Base-by-base conservation (phyloP, 345 rosid genomes). In the Eucalyptus cloeziana region DNA sequence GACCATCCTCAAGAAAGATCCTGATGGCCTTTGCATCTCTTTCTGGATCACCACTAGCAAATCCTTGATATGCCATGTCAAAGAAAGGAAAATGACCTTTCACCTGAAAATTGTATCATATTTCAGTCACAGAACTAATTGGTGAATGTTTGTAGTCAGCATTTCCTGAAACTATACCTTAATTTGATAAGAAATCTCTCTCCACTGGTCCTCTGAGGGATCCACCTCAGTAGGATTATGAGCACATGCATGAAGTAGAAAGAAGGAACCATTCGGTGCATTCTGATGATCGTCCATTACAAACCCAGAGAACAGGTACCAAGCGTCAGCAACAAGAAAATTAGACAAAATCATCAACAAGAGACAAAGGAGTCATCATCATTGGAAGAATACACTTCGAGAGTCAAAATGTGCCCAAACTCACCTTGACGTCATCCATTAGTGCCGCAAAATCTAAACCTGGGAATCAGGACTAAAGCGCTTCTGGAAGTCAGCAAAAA, bases 11-110 rank as follows among this genome's bases (percentile, higher is more conserved):
- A 33, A 97, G 97, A 90, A 97, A 97, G 92, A 97, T 97, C 93
- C 99, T 94, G 88, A 97, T 96, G 83, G 99, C 91, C 89, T 97
- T 96, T 86, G 99, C 99, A 93, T 97, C 99, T 91, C 93, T 96
- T 88, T 92, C 97, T 62, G 99, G 99, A 92, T 97, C 98, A 87
- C 99, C 99, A 90, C 98, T 96, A 30, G 99, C 99, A 90, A 97
- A 97, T 87, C 99, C 99, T 95, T 97, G 99, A 92, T 96, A 97
- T 31, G 99, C 99, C 99, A 96, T 97, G 90, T 97, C 99, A 90
- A 97, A 97, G 93, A 97, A 95, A 88, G 99, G 92, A 91, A 97
- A 96, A 89, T 97, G 99, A 19, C 94, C 95, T 91, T 96, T 97
- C 4, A 86, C 93, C 99, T 97, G 94, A 91, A 93, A 93, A 88